Evolutionary conservation across 2,329 filamentous ascomycete genomes (phyloP).

Genomic region (Pseudopithomyces maydicus): DNA sequence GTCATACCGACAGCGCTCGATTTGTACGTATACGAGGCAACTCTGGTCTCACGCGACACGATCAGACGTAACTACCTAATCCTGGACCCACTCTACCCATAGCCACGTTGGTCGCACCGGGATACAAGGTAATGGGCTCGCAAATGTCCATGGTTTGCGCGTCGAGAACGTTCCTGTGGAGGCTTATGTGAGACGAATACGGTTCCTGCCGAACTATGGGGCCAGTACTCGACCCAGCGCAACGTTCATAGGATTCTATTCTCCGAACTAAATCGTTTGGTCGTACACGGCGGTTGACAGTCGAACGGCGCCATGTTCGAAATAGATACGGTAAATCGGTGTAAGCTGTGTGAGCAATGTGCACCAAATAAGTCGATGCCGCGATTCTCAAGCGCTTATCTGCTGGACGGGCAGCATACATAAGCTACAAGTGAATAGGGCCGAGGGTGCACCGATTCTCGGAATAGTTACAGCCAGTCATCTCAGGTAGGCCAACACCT

Average conservation of each 20-base stretch:
- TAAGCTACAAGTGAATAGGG: background rate
- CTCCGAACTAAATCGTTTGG: background rate
- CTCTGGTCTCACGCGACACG: too few species aligned
- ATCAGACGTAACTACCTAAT: too few species aligned
- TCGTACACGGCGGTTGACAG: background rate
- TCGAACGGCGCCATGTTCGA: background rate
- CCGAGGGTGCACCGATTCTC: background rate
- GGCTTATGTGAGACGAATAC: constrained; percentile 2
- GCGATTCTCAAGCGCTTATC: too few species aligned
- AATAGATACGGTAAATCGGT: background rate
- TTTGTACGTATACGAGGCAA: too few species aligned
- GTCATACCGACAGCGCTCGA: too few species aligned
- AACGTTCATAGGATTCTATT: background rate
- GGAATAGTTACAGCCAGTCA: background rate
- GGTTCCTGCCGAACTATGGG: background rate
- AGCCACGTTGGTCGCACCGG: too few species aligned
- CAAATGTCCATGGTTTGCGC: background rate
- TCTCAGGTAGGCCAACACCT: too few species aligned
- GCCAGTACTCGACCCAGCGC: background rate
- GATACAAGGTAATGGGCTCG: too few species aligned
- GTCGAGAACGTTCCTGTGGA: background rate
- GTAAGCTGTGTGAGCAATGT: too few species aligned
- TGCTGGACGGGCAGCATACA: too few species aligned
- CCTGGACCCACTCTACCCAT: too few species aligned
- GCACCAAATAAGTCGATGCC: too few species aligned